Evolutionary conservation across 106 monocot species (phyloP).

Genomic region (Alisma plantagoaquatica): DNA sequence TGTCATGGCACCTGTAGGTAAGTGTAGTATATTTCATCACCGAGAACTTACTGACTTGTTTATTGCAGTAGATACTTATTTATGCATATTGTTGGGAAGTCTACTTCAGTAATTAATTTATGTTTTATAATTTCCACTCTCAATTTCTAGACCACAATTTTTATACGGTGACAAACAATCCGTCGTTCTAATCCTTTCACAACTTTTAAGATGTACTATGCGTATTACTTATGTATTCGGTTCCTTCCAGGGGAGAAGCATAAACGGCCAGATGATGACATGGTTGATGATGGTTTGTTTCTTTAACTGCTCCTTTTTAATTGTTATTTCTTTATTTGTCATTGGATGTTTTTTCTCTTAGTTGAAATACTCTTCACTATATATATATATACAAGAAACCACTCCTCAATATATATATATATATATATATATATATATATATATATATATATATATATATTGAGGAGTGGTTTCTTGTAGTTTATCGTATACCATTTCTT

Average conservation of each 20-base stretch:
- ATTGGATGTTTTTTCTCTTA: background rate
- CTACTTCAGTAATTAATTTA: too few species aligned
- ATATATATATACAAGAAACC: background rate
- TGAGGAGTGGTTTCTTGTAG: background rate
- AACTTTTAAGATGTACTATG: too few species aligned
- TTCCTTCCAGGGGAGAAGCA: slow-evolving; percentile 32
- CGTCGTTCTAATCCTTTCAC: too few species aligned
- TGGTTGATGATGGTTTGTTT: slow-evolving; percentile 58
- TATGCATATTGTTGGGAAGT: too few species aligned
- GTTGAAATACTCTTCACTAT: background rate
- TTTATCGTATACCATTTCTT: background rate
- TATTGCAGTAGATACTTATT: background rate
- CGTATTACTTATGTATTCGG: too few species aligned
- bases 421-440: background rate
- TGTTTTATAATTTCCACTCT: too few species aligned
- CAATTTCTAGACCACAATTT: too few species aligned
- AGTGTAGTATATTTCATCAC: background rate
- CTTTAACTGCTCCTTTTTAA: background rate
- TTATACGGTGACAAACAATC: too few species aligned
- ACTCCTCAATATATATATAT: too few species aligned
- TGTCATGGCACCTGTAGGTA: slow-evolving; percentile 68
- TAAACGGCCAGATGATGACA: slow-evolving; percentile 24
- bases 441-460: too few species aligned
- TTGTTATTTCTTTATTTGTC: background rate
- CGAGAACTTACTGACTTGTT: background rate